phyloP scores from a whole-genome alignment of 2,329 filamentous ascomycete species.

The Colletotrichum eremochloae region DNA sequence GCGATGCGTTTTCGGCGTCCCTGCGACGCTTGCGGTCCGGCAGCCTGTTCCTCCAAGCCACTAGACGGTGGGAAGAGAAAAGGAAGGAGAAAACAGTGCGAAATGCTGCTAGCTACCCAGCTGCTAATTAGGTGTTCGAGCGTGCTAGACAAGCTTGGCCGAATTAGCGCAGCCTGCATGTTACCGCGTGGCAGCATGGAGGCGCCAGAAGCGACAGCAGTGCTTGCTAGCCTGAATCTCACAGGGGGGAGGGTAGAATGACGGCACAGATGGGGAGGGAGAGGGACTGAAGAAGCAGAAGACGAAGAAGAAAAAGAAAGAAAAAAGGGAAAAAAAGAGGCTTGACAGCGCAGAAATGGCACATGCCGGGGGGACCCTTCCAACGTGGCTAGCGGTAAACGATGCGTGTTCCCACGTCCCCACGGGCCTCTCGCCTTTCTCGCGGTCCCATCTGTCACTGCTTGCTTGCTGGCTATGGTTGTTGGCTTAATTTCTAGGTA shows the following conservation, averaged over 20 bases:
- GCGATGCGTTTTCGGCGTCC: neutral
- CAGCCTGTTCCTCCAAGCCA: neutral
- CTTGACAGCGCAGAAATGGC: constrained; percentile 32
- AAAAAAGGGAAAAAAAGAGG: neutral
- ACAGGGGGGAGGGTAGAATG: neutral
- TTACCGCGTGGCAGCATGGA: neutral
- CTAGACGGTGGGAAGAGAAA: neutral
- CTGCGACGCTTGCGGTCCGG: constrained; percentile 38
- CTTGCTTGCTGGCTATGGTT: neutral
- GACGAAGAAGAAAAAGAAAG: too few relatives aligned
- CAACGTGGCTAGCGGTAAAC: constrained; percentile 36
- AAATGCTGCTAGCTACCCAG: neutral
- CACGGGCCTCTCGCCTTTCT: neutral
- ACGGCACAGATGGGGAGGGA: neutral
- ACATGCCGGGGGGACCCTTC: constrained; percentile 35
- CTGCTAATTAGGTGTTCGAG: neutral
- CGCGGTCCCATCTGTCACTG: neutral
- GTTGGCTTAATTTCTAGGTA: neutral
- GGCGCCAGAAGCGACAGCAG: constrained; percentile 28
- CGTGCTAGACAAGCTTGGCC: neutral
- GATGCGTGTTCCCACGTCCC: constrained; percentile 26
- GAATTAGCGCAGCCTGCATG: neutral
- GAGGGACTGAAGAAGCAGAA: neutral
- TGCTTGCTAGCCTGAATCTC: neutral
- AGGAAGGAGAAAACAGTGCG: neutral